Base-by-base conservation (phyloP, 2,329 filamentous ascomycete species). In the Fusarium coicis region DNA sequence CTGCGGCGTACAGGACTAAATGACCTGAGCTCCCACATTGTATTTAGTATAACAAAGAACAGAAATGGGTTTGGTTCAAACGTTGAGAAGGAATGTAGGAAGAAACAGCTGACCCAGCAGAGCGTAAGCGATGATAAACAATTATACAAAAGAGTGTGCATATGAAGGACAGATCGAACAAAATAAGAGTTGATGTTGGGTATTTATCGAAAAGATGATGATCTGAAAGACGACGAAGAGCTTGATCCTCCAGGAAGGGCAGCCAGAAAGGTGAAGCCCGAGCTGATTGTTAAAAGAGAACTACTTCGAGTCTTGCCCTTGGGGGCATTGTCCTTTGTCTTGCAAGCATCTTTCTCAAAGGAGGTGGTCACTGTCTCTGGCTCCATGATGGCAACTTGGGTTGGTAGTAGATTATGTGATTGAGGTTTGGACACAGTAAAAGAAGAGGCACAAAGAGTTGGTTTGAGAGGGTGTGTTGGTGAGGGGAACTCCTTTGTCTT, bases 251-350 rank as follows among this genome's bases (percentile, higher is more conserved):
- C 75, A 44, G 76, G 75, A 32, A 78, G 73, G 42, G 76, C 76
- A 40, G 76, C 76, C 21, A 78, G 66, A 55, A 78, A 78, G 34
- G 76, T 78, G 60, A 78, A 77, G 70, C 76, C 76, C 14, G 76
- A 78, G 34, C 75, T 78, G 59, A 78, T 76, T 66, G 76, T 78
- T 37, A 77, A 65, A 50, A 78, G 68, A 23, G 76, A 78, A 42
- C 73, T 68, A 56, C 76, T 78, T 65, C 76, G 59, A 47, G 49
- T 68, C 63, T 78, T 78, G 56, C 61, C 55, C 63, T 76, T 78
- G 26, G 64, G 59, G 30, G 55, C 50, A 54, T 68, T 67, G 40
- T 78, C 72, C 67, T 76, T 78, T 68, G 76, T 74, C 70, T 76
- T 77, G 56, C 60, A 63, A 42, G 72, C 53, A 50, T 75, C 70